Base-by-base conservation (phyloP, 768 basidiomycete species). In the Inosperma sp. region DNA sequence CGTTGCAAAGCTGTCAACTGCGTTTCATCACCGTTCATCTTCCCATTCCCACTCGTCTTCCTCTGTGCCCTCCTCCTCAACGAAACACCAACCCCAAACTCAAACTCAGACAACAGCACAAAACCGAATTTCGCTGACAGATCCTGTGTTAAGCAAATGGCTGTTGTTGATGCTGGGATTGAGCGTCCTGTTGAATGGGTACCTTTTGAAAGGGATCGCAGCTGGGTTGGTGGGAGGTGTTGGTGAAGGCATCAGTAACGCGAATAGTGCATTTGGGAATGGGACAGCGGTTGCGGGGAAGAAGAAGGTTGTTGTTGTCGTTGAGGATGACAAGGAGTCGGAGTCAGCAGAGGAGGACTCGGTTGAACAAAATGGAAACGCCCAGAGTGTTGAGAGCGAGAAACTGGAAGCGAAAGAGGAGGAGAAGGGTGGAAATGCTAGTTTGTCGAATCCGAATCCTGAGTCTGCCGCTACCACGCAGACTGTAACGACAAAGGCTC, bases 111-210 rank as follows among this genome's bases (percentile, higher is more conserved):
- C n/a, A n/a, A n/a, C n/a, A n/a, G n/a, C n/a, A n/a, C n/a, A n/a
- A n/a, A n/a, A n/a, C n/a, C n/a, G n/a, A n/a, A n/a, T n/a, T n/a
- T n/a, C n/a, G n/a, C 92, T 97, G 44, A 93, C 93, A 30, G 95
- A 99, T 62, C 95, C 95, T 1, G 81, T 97, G 45, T 70, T 98
- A 54, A 85, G 82, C 60, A 98, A 98, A 72, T 94, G 91, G 88
- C 93, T 98, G 63, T 89, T 97, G 42, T 77, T 90, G 49, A 76
- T 88, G 13, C 80, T 99, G 19, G 87, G 83, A 3, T 78, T 95
- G 53, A 88, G 86, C 52, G 86, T 97, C 51, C 80, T 84, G 49
- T 74, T 99, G 51, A 99, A 99, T 56, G 94, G 93, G 3, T 97
- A 91, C 63, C 76, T 97, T 13, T 78, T 99, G 52, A 94, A 92